phyloP scores from a whole-genome alignment of 495 filamentous ascomycete species.

The Ramalina peruviana region DNA sequence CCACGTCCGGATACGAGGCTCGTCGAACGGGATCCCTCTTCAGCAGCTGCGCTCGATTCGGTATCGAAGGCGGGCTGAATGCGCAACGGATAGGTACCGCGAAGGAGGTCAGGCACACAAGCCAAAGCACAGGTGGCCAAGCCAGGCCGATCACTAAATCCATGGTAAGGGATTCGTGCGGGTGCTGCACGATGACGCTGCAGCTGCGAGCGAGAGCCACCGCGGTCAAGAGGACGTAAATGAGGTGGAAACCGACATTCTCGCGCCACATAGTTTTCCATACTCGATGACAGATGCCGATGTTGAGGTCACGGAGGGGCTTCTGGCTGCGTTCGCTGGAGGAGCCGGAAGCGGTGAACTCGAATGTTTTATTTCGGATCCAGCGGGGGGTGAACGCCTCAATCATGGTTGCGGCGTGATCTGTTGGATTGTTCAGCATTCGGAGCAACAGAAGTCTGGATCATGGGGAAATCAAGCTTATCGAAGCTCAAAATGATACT shows the following conservation, averaged over 20 bases:
- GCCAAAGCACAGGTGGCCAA: constrained; percentile 4
- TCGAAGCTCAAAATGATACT: background rate
- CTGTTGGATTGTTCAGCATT: background rate
- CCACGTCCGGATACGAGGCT: background rate
- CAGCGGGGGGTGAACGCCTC: background rate
- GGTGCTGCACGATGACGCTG: background rate
- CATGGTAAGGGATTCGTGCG: background rate
- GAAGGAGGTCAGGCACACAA: background rate
- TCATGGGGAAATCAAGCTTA: too few species aligned
- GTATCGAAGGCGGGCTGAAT: background rate
- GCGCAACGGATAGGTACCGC: constrained; percentile 1
- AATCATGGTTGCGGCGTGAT: background rate
- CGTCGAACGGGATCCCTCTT: background rate
- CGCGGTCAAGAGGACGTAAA: constrained; percentile 1
- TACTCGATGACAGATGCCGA: background rate
- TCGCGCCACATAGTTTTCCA: background rate
- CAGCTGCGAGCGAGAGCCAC: background rate
- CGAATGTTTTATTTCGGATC: background rate
- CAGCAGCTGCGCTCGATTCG: background rate
- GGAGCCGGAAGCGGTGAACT: constrained; percentile 2
- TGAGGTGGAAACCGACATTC: constrained; percentile 5
- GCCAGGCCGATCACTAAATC: background rate
- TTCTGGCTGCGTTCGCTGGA: background rate
- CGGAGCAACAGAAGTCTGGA: too few species aligned
- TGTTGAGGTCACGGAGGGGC: background rate